Base-by-base conservation (phyloP, 257 asterid genomes). In the Ocimum tenuiflorum region DNA sequence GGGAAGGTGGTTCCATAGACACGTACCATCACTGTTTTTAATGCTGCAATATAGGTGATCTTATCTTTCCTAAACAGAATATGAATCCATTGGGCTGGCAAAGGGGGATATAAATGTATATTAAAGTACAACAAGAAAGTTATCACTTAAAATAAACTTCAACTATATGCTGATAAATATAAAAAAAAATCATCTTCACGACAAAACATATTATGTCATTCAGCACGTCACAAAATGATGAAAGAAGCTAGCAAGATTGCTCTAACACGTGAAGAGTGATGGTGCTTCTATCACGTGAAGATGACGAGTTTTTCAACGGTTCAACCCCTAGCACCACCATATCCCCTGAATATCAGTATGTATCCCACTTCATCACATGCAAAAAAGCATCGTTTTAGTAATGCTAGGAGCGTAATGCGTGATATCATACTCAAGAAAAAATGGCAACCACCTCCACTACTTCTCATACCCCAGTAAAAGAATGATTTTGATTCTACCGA, bases 391-490 rank as follows among this genome's bases (percentile, higher is more conserved):
- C 39, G 4, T 15, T 60, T 22, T 12, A 23, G 58, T 42, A 60
- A 73, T 6, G 27, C 41, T 60, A 23, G 11, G 13, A 4, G 33
- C 35, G 36, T 74, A 47, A 68, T 8, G 72, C 59, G 20, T 63
- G 74, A 72, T 43, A 56, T 54, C 47, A 54, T 8, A 10, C 60
- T 39, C 68, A 52, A 11, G 63, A 52, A 24, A 47, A 6, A 60
- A 69, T 43, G 65, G 41, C 56, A 77, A 62, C 72, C 60, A 49
- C 69, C 72, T 48, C 67, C 63, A 39, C 36, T 55, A 51, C 45
- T 33, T 51, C 13, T 64, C 58, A 24, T 51, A 57, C 53, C n/a
- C n/a, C 45, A 58, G 56, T 19, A 48, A 54, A 61, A 7, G 24
- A 27, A 69, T 58, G 45, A 7, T 43, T 22, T 29, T 4, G 49